Conservation (phyloP, 768 basidiomycete species). For the Galerina sulciceps region DNA sequence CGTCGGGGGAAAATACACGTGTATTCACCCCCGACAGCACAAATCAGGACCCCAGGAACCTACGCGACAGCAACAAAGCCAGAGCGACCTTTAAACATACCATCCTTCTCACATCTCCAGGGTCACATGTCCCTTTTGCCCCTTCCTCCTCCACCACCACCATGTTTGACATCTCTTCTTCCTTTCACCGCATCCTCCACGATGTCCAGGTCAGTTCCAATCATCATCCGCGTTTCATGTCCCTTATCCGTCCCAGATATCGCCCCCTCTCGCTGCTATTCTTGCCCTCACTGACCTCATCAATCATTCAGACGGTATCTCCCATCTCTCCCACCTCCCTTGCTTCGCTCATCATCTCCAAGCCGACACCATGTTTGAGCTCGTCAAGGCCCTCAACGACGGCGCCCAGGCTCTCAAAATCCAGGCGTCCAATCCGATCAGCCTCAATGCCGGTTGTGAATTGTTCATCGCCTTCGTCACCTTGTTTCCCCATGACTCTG, state of each 20-base stretch:
- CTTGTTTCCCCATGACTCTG: conserved; percentile 79
- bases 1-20: conserved; percentile 79
- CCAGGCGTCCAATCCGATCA: conserved; percentile 77
- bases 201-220: conserved; percentile 62
- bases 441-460: conserved; percentile 87
- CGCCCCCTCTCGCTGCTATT: conserved; percentile 88
- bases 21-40: conserved; percentile 61
- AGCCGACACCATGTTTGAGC: conserved; percentile 95
- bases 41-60: conserved; percentile 19
- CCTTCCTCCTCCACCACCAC: too few relatives aligned
- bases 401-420: conserved; percentile 68
- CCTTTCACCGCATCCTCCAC: conserved; percentile 64
- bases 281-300: conserved; percentile 83
- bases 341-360: conserved; percentile 12
- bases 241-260: conserved; percentile 51
- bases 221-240: background rate
- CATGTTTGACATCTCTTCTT: conserved; percentile 42
- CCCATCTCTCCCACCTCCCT: conserved; percentile 3
- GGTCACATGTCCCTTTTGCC: conserved; percentile 20
- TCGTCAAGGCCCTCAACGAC: conserved; percentile 81
- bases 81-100: conserved; percentile 8
- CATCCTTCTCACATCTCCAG: conserved; percentile 5
- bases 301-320: conserved; percentile 74
- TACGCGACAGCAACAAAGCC: conserved; percentile 6
- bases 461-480: conserved; percentile 91